Evolutionary conservation across 257 asterid species (phyloP).

Genomic region (Salvia miltiorrhiza): DNA sequence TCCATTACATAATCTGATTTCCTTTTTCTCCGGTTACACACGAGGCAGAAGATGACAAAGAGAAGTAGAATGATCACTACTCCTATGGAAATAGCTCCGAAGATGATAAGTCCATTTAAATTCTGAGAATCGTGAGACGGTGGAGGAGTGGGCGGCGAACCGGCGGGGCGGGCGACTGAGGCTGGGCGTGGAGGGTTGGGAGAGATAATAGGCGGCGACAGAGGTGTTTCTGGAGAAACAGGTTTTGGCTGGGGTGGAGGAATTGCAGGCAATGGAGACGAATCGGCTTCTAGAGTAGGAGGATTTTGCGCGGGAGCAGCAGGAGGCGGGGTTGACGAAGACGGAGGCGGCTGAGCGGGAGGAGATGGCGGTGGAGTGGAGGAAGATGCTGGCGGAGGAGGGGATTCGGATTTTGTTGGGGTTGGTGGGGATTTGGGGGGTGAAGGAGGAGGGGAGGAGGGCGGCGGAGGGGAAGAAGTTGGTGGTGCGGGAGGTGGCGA

Average conservation of each 20-base stretch:
- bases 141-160: neutral
- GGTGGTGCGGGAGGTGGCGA: slow-evolving; percentile 1
- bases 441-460: slow-evolving; percentile 8
- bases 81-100: slow-evolving; percentile 32
- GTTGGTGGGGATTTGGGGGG: slow-evolving; percentile 16
- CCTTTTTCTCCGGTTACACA: slow-evolving; percentile 32
- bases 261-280: slow-evolving; percentile 23
- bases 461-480: slow-evolving; percentile 7
- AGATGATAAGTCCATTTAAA: slow-evolving; percentile 18
- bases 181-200: slow-evolving; percentile 13
- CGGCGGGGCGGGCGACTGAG: neutral
- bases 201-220: neutral
- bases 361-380: neutral
- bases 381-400: slow-evolving; percentile 10
- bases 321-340: slow-evolving; percentile 20
- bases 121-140: neutral
- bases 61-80: slow-evolving; percentile 33
- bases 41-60: slow-evolving; percentile 30
- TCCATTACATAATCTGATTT: slow-evolving; percentile 35
- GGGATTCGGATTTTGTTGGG: neutral
- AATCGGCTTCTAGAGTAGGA: neutral
- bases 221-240: slow-evolving; percentile 1
- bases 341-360: neutral
- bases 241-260: slow-evolving; percentile 29
- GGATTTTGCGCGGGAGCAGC: neutral